Evolutionary conservation across 495 filamentous ascomycete species (phyloP).

Genomic region (Penicillium soppii): DNA sequence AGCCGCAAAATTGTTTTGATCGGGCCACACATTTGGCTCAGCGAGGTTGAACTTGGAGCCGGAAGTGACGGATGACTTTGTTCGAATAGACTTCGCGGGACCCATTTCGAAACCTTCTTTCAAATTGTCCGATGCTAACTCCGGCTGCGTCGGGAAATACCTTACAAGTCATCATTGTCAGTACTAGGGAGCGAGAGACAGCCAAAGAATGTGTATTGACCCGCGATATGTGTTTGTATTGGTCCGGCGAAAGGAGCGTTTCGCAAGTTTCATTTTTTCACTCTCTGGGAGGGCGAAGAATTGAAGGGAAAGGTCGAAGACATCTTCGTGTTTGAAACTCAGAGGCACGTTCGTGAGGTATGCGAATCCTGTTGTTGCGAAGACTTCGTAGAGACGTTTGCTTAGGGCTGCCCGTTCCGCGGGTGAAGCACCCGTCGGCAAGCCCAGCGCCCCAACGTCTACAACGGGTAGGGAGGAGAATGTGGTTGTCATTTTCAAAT

Average conservation of each 20-base stretch:
- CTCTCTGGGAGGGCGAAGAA: conserved; percentile 37
- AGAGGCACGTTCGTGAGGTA: conserved; percentile 43
- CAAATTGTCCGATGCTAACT: conserved; percentile 34
- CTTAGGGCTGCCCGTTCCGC: conserved; percentile 24
- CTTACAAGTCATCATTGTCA: conserved; percentile 11
- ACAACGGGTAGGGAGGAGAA: conserved; percentile 46
- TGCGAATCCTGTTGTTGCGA: conserved; percentile 46
- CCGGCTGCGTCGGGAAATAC: conserved; percentile 42
- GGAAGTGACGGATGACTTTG: neutral
- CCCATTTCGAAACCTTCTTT: conserved; percentile 53
- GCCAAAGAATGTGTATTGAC: conserved; percentile 12
- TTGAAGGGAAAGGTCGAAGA: conserved; percentile 38
- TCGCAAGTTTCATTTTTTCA: conserved; percentile 43
- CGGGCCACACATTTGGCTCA: conserved; percentile 45
- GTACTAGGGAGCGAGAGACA: neutral
- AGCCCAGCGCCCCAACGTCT: conserved; percentile 33
- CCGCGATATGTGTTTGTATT: conserved; percentile 47
- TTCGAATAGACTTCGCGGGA: conserved; percentile 12
- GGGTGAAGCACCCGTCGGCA: conserved; percentile 7
- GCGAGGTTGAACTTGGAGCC: conserved; percentile 35
- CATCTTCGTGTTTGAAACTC: conserved; percentile 37
- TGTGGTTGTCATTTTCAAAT: conserved; percentile 21
- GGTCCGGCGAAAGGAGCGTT: conserved; percentile 32
- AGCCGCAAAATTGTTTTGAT: conserved; percentile 12
- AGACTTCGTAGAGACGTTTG: conserved; percentile 35